A percentile compares a stretch with the other conserved stretches of the same genome.
phyloP scores from a whole-genome alignment of 345 rosid species.

The Ailanthus altissimus region DNA sequence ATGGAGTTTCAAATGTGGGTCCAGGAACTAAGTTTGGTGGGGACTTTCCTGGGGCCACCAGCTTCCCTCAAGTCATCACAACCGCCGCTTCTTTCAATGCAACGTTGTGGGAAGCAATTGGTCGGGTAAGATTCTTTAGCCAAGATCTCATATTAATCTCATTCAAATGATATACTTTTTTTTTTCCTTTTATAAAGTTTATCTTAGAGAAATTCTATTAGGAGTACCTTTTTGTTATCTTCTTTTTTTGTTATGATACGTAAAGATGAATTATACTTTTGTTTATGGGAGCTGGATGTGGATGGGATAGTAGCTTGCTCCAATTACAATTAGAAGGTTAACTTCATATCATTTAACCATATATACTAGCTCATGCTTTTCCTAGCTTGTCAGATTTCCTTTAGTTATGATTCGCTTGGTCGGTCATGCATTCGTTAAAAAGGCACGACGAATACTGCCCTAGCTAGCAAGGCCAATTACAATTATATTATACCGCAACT shows the following conservation, averaged over 20 bases:
- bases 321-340: neutral
- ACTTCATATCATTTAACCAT: neutral
- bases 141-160: no score
- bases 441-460: neutral
- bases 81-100: constrained; percentile 87
- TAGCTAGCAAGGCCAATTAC: neutral
- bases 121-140: constrained; percentile 51
- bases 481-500: neutral
- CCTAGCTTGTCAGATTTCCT: constrained; percentile 1
- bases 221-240: neutral
- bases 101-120: constrained; percentile 81
- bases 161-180: neutral
- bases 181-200: neutral
- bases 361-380: neutral
- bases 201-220: neutral
- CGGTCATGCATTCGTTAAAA: neutral
- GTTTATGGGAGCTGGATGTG: neutral
- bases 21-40: constrained; percentile 72
- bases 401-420: constrained; percentile 6
- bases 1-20: constrained; percentile 84
- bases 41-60: constrained; percentile 71
- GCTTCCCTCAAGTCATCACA: constrained; percentile 91
- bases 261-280: neutral
- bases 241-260: neutral
- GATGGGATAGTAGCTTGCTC: constrained; percentile 3